Conservation (phyloP, 768 basidiomycete species). For the Rhizopogon vulgaris region DNA sequence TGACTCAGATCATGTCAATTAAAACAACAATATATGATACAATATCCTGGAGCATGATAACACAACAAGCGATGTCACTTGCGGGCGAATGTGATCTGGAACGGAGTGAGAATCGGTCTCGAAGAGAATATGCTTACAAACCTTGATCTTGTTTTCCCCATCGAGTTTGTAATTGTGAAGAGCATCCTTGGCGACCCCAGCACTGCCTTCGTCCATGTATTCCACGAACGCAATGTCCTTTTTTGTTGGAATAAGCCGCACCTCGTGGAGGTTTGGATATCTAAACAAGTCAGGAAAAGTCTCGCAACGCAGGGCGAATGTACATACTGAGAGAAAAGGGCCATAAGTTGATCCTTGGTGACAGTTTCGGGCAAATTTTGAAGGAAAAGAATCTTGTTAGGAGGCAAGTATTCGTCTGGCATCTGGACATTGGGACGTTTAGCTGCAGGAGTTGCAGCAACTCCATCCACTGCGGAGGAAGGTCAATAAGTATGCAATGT, state of each 20-base stretch:
- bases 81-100: slow-evolving; percentile 69
- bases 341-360: slow-evolving; percentile 87
- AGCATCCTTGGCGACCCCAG: slow-evolving; percentile 89
- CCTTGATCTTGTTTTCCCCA: slow-evolving; percentile 98
- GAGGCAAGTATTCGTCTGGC: slow-evolving; percentile 99
- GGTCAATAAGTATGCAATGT: not conserved
- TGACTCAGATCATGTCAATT: slow-evolving; percentile 7
- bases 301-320: not conserved
- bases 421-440: slow-evolving; percentile 88
- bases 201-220: slow-evolving; percentile 87
- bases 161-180: slow-evolving; percentile 97
- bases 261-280: slow-evolving; percentile 94
- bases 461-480: slow-evolving; percentile 55
- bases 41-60: slow-evolving; percentile 18
- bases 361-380: slow-evolving; percentile 94
- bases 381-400: slow-evolving; percentile 97
- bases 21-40: slow-evolving; percentile 25
- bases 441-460: slow-evolving; percentile 54
- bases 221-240: slow-evolving; percentile 99
- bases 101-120: slow-evolving; percentile 6
- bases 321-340: slow-evolving; percentile 85
- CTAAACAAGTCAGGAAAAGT: slow-evolving; percentile 32
- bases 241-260: slow-evolving; percentile 96
- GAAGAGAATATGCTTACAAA: slow-evolving; percentile 21
- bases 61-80: slow-evolving; percentile 40